These are phyloP conservation scores for Allium cepa DNA, from an alignment of 106 monocot species.

Conservation along the genomic window DNA sequence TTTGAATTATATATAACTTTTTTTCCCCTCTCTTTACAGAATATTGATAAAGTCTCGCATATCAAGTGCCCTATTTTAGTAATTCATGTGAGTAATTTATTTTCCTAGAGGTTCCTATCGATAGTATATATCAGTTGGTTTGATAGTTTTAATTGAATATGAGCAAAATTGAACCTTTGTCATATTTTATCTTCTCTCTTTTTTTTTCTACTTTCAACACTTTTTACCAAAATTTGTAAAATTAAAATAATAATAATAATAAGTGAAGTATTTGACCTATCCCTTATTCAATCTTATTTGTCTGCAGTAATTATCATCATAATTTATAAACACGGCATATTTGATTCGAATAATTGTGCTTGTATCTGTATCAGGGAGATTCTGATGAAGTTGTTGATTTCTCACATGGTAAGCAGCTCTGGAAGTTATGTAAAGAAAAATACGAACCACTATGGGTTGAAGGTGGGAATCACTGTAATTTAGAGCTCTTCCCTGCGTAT, in stretches of 20 bases:
- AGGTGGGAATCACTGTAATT: conserved; percentile 62
- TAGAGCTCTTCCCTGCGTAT: conserved; percentile 57
- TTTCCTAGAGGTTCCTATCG: not conserved
- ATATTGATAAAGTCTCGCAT: conserved; percentile 76
- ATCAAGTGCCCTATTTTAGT: conserved; percentile 79
- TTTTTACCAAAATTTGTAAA: too few relatives aligned
- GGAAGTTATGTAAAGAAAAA: conserved; percentile 62
- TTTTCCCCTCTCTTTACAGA: conserved; percentile 44
- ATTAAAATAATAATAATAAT: too few relatives aligned
- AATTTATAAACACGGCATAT: not conserved
- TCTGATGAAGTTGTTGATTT: conserved; percentile 63
- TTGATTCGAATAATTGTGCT: not conserved
- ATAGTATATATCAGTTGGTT: not conserved
- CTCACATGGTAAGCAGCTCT: conserved; percentile 68
- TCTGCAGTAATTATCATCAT: not conserved
- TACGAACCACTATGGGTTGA: conserved; percentile 79
- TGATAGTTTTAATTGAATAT: too few relatives aligned
- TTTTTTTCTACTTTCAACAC: too few relatives aligned
- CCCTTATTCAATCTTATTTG: not conserved
- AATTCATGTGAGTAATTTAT: conserved; percentile 66
- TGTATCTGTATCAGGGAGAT: conserved; percentile 38
- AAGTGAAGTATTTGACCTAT: not conserved
- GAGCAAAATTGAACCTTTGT: too few relatives aligned
- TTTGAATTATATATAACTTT: not conserved
- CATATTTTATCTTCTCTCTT: too few relatives aligned